A percentile compares a stretch with the other conserved stretches of the same genome.
Evolutionary conservation across 345 rosid genomes (phyloP).

Genomic region (Draba incana): DNA sequence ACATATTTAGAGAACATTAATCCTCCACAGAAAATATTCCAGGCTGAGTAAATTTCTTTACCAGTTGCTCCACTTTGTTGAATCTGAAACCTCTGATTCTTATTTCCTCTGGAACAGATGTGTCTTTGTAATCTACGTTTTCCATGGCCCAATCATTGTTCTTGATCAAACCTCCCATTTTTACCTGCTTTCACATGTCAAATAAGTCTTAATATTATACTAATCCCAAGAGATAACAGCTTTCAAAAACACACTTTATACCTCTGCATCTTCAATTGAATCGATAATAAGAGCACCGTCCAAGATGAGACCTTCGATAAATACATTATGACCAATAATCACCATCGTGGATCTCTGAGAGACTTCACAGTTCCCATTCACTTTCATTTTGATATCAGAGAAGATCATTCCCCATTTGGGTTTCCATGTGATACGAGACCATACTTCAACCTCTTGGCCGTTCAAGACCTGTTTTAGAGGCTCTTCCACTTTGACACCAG

Average conservation of each 20-base stretch:
- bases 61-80: slow-evolving; percentile 68
- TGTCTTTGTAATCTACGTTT: slow-evolving; percentile 68
- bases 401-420: slow-evolving; percentile 89
- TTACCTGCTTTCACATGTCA: slow-evolving; percentile 54
- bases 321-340: slow-evolving; percentile 63
- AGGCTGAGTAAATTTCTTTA: slow-evolving; percentile 55
- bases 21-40: slow-evolving; percentile 49
- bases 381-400: slow-evolving; percentile 70
- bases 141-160: slow-evolving; percentile 89
- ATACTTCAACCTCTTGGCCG: no score
- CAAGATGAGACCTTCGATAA: slow-evolving; percentile 62
- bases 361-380: slow-evolving; percentile 57
- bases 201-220: slow-evolving; percentile 14
- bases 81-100: slow-evolving; percentile 80
- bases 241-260: slow-evolving; percentile 34
- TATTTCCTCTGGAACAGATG: slow-evolving; percentile 70
- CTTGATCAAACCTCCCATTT: slow-evolving; percentile 61
- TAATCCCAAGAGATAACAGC: neutral
- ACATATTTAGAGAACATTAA: neutral
- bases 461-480: no score
- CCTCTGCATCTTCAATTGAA: slow-evolving; percentile 79
- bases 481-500: slow-evolving; percentile 3
- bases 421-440: slow-evolving; percentile 72
- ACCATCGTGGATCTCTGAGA: slow-evolving; percentile 76
- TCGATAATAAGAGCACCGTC: slow-evolving; percentile 79